These are phyloP conservation scores for Trichomonas vaginalis DNA, from an alignment of 208 protist species.

Conservation along the genomic window DNA sequence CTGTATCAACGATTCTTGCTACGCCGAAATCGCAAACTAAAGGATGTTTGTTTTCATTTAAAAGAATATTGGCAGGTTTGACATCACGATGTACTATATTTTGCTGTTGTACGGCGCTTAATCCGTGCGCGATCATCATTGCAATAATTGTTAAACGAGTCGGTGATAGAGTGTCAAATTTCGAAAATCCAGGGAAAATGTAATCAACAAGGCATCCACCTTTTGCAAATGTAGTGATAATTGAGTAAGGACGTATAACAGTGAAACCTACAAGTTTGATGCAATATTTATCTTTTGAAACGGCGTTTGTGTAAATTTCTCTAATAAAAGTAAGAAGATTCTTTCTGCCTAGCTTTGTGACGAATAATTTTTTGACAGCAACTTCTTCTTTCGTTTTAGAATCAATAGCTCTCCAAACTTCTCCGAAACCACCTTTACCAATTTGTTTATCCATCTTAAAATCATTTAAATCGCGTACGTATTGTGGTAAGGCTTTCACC, in stretches of 20 bases:
- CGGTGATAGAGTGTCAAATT: background rate
- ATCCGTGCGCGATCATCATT: background rate
- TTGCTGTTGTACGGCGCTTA: background rate
- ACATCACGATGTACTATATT: constrained; percentile 14
- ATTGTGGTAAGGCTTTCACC: background rate
- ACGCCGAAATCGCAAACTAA: background rate
- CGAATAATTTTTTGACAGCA: background rate
- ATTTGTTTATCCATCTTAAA: background rate
- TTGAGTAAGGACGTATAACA: background rate
- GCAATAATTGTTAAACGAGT: background rate
- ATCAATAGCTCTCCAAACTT: background rate
- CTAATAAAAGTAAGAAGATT: background rate
- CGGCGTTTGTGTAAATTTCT: background rate
- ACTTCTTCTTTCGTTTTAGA: background rate
- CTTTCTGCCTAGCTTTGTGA: background rate
- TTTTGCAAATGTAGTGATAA: background rate
- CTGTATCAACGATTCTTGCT: background rate
- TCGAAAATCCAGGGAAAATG: background rate
- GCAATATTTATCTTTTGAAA: background rate
- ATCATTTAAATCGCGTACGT: background rate
- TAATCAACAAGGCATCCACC: background rate
- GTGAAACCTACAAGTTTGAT: background rate
- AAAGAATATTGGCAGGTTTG: background rate
- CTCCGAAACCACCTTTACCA: background rate
- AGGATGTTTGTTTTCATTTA: background rate